Evolutionary conservation across 164 flowering plant species (phyloP).

Genomic region (Nymphaea thermarum): DNA sequence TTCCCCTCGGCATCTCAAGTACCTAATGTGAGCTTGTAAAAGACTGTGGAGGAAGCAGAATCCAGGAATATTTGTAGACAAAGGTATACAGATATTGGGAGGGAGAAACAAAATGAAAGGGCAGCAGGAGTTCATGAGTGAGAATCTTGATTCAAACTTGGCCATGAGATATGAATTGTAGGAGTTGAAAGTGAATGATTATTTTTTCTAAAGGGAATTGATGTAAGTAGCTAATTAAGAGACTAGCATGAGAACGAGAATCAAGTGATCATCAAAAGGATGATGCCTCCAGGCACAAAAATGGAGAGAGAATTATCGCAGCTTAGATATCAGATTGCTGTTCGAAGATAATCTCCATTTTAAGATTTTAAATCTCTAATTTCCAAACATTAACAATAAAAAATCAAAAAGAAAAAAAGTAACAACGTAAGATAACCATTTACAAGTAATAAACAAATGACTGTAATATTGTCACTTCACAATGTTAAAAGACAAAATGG

Average conservation of each 20-base stretch:
- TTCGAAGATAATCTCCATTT: not conserved
- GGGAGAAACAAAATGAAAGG: constrained; percentile 71
- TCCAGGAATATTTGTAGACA: constrained; percentile 64
- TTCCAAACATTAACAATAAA: not conserved
- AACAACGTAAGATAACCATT: not conserved
- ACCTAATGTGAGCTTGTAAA: constrained; percentile 45
- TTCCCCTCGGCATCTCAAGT: constrained; percentile 63
- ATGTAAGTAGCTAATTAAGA: constrained; percentile 22
- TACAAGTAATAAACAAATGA: not conserved
- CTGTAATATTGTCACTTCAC: no score
- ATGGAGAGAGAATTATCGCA: not conserved
- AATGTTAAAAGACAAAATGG: no score
- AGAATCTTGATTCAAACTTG: constrained; percentile 37
- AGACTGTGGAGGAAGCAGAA: constrained; percentile 65
- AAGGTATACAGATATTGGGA: constrained; percentile 50
- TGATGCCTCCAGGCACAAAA: constrained; percentile 40
- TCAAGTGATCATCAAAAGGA: constrained; percentile 37
- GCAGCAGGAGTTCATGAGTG: constrained; percentile 52
- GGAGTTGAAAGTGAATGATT: constrained; percentile 30
- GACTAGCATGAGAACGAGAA: constrained; percentile 33
- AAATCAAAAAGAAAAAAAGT: not conserved
- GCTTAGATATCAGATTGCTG: constrained; percentile 2
- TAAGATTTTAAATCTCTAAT: constrained; percentile 1
- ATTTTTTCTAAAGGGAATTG: constrained; percentile 23
- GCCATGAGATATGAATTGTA: constrained; percentile 53